These are phyloP conservation scores for Cytospora paraplurivora DNA, from an alignment of 2,329 filamentous ascomycete species.

Conservation along the genomic window DNA sequence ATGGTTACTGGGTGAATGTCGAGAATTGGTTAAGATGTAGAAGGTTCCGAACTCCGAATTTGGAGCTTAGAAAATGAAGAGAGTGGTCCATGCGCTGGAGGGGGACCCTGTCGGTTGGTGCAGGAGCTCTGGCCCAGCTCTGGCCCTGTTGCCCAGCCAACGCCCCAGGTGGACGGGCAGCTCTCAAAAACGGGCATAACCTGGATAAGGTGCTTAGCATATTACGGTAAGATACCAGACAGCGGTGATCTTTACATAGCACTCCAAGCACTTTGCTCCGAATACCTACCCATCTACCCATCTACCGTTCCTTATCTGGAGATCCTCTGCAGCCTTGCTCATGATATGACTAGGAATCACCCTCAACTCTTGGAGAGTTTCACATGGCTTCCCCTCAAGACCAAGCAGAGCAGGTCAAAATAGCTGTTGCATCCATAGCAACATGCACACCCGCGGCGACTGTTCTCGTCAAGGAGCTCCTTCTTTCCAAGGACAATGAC, in stretches of 20 bases:
- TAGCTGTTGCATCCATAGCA: constrained; percentile 47
- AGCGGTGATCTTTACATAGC: neutral
- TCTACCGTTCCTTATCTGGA: constrained; percentile 33
- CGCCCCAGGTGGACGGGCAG: constrained; percentile 14
- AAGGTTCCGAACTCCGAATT: neutral
- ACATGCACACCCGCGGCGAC: constrained; percentile 52
- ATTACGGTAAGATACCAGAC: neutral
- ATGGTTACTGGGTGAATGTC: constrained; percentile 8
- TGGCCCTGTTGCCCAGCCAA: constrained; percentile 32
- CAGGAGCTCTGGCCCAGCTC: neutral
- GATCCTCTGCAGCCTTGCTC: constrained; percentile 32
- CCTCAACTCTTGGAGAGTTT: constrained; percentile 30
- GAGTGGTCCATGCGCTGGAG: constrained; percentile 1
- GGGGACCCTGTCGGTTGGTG: neutral
- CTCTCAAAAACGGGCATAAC: constrained; percentile 4
- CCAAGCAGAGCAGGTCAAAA: constrained; percentile 50
- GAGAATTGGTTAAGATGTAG: neutral
- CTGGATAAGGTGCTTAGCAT: too few species aligned
- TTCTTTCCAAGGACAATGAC: constrained; percentile 41
- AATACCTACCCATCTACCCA: neutral
- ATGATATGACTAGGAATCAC: constrained; percentile 41
- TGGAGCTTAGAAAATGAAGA: neutral
- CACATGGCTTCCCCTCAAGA: constrained; percentile 44
- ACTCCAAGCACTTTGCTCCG: constrained; percentile 19
- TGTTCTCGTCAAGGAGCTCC: constrained; percentile 47